Conservation (phyloP, 345 rosid genomes). For the Eucalyptus urophylla region DNA sequence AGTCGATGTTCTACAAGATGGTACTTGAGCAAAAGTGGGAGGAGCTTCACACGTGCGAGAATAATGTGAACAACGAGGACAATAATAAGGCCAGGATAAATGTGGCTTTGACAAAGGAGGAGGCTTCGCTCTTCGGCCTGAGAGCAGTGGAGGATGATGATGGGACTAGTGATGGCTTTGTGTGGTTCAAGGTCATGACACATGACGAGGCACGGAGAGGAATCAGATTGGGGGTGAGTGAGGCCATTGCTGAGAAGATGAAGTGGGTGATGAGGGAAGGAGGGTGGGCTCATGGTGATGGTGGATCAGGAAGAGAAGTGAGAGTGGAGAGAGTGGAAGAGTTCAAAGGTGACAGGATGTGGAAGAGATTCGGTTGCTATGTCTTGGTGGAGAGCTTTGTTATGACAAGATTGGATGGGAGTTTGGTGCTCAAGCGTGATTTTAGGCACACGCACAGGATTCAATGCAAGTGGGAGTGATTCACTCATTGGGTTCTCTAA, state of each 20-base stretch:
- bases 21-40: slow-evolving; percentile 66
- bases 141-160: slow-evolving; percentile 27
- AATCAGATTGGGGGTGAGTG: slow-evolving; percentile 34
- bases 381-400: slow-evolving; percentile 42
- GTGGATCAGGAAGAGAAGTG: slow-evolving; percentile 16
- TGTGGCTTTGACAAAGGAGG: slow-evolving; percentile 24
- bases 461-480: neutral
- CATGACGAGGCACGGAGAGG: slow-evolving; percentile 3
- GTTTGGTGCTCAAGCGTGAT: neutral
- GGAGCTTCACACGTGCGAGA: slow-evolving; percentile 30
- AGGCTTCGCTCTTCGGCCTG: slow-evolving; percentile 19
- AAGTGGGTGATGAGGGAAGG: slow-evolving; percentile 55
- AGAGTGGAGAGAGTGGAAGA: slow-evolving; percentile 39
- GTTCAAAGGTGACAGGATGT: slow-evolving; percentile 2
- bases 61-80: neutral
- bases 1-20: slow-evolving; percentile 46
- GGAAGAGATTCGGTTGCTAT: slow-evolving; percentile 24
- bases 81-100: slow-evolving; percentile 11
- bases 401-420: slow-evolving; percentile 36
- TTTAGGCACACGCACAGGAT: neutral
- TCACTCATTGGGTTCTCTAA: neutral
- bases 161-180: slow-evolving; percentile 22
- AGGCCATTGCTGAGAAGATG: slow-evolving; percentile 61
- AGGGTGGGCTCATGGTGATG: slow-evolving; percentile 43
- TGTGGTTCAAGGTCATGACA: slow-evolving; percentile 28